Base-by-base conservation (phyloP, 352 stramenopile genomes). In the Pythium coloratum region DNA sequence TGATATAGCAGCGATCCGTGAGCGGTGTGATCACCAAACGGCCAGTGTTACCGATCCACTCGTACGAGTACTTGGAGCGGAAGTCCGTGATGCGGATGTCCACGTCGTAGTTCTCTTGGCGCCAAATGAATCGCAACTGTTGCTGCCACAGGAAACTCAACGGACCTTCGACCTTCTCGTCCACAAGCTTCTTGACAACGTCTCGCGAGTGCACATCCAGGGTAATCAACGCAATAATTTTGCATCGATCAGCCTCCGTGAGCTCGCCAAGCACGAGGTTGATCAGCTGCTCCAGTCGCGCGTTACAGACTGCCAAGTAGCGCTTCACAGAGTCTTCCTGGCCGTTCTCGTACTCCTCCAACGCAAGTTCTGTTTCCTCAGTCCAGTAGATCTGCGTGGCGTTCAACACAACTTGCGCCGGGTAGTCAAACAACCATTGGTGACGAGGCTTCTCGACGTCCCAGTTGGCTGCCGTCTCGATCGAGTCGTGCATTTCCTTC, bases 351-450 rank as follows among this genome's bases (percentile, higher is more conserved):
- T 91, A 94, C 69, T 96, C 88, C 63, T 95, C 87, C 3, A 96
- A 65, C 2, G 87, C 86, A 64, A 97, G 84, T 66, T 99, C 95
- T 1, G 96, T 99, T 77, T 99, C 95, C 66, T 99, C 96, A 0
- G 95, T 98, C 96, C 96, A 99, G 70, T 98, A 98, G 42, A 96
- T 95, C 59, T 94, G 88, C 44, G 88, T 94, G 2, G 85, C 84
- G 57, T 93, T 94, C 9, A 97, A 67, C 36, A 95, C 88, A 18
- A 96, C 89, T 56, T 97, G 91, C 1, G 89, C 86, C 18, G 96
- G 96, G 76, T 99, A 99, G 67, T 98, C 90, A 71, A 99, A 99
- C 2, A 99, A 78, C 97, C 97, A 99, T 62, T 98, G 91, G 49
- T 99, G 96, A 7, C 97, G 84, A 42, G 97, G 96, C 49, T 98